Percentiles rank a stretch among this genome's conserved stretches.
phyloP scores from a whole-genome alignment of 805 yeast species.

The Hanseniaspora mollemarum region DNA sequence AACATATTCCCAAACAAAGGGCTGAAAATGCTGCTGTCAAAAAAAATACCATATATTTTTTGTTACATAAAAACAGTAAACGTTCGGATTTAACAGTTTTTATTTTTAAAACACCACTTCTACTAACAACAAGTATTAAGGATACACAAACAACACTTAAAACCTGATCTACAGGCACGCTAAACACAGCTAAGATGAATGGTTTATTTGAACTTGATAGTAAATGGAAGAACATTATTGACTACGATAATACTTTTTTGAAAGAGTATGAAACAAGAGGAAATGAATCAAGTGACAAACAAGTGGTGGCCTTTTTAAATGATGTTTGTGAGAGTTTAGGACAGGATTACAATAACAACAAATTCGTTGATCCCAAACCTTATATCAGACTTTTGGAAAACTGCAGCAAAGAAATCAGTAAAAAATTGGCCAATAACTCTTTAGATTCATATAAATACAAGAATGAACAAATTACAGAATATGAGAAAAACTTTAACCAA shows the following conservation, averaged over 20 bases:
- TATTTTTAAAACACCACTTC: too few species aligned
- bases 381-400: slow-evolving; percentile 88
- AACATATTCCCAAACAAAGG: too few species aligned
- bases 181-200: too few species aligned
- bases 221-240: slow-evolving; percentile 40
- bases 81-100: too few species aligned
- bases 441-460: slow-evolving; percentile 4
- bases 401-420: slow-evolving; percentile 52
- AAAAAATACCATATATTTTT: too few species aligned
- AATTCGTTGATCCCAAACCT: slow-evolving; percentile 72
- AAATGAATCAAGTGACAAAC: slow-evolving; percentile 34
- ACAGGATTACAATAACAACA: neutral
- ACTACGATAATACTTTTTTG: slow-evolving; percentile 43
- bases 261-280: slow-evolving; percentile 63
- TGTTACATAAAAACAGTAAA: too few species aligned
- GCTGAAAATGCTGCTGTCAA: too few species aligned
- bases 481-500: slow-evolving; percentile 6
- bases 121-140: too few species aligned
- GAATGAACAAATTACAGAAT: neutral
- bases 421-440: slow-evolving; percentile 34
- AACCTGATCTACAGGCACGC: too few species aligned
- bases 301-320: slow-evolving; percentile 5
- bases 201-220: slow-evolving; percentile 51
- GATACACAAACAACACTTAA: too few species aligned
- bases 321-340: slow-evolving; percentile 10